Percentiles rank a stretch among this genome's conserved stretches.
phyloP scores from a whole-genome alignment of 257 asterid genomes.

The Solanum stenotomum region DNA sequence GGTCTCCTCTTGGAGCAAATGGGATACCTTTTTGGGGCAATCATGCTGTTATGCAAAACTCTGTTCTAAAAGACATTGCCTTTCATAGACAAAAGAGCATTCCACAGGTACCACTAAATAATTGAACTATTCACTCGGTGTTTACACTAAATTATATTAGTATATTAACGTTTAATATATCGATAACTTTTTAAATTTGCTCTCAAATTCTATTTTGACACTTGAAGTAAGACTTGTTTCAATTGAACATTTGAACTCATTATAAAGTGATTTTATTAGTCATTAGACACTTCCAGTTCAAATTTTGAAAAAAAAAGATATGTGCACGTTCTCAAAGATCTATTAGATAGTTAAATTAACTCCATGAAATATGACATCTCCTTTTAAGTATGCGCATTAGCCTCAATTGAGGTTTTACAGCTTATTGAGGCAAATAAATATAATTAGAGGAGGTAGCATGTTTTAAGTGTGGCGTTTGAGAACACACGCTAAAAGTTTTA shows the following conservation, averaged over 20 bases:
- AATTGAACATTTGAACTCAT: neutral
- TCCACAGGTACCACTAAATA: constrained; percentile 26
- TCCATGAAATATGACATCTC: neutral
- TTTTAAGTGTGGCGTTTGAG: too few relatives aligned
- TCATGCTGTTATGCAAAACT: constrained; percentile 28
- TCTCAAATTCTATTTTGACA: too few relatives aligned
- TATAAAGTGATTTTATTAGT: too few relatives aligned
- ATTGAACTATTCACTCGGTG: neutral
- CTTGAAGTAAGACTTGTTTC: too few relatives aligned
- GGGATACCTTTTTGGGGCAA: constrained; percentile 34
- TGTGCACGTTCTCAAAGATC: neutral
- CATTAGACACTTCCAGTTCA: neutral
- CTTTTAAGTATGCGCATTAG: neutral
- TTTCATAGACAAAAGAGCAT: constrained; percentile 16
- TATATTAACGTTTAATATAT: neutral
- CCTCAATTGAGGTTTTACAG: too few relatives aligned
- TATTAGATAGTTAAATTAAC: too few relatives aligned
- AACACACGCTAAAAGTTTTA: too few relatives aligned
- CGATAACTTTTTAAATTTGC: too few relatives aligned
- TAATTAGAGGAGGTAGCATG: too few relatives aligned
- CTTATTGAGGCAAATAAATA: neutral
- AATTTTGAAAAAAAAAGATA: too few relatives aligned
- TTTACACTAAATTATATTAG: neutral
- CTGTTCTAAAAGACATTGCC: constrained; percentile 30
- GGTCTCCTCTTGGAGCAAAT: constrained; percentile 46